Evolutionary conservation across 192 early-diverging fungal species (phyloP), one percentile per base, ranked within the genome.

Genomic region (Backusella circina): DNA sequence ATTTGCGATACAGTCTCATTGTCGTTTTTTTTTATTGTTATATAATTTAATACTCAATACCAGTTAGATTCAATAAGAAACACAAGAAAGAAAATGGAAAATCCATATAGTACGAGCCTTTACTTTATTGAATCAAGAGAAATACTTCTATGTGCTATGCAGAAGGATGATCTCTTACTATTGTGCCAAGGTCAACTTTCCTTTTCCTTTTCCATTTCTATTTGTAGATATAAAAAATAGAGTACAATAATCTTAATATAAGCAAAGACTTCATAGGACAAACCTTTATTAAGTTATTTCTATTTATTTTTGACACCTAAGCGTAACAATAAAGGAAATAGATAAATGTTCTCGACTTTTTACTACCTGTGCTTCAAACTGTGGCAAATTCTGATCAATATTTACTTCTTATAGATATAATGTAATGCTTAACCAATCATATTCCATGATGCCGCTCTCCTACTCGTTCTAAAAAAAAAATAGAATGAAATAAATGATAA

Each of bases 381-480:
- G 10, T 54, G 21, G 51, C 51, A 54, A 23, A 23, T n/a, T 54
- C 21, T 54, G 51, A 26, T 54, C n/a, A 26, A 23, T 21, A 8
- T 54, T 54, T 54, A 54, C 51, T 54, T 26, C 5, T 54, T 54
- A 10, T 54, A 10, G 51, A n/a, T 54, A 23, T 54, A 54, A 23
- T 6, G n/a, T 54, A n/a, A 18, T 23, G 18, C 10, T 54, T n/a
- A n/a, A 61, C 54, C 54, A 61, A 61, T 61, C 54, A 61, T 26
- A 61, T 61, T 12, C 16, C 26, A 26, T 23, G 23, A 28, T 1
- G 12, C 12, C 10, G 54, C 3, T 61, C 26, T 28, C 54, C 23
- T 23, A 61, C 54, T 61, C 54, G 54, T 12, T 61, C 54, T 61
- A 61, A 61, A 61, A 61, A 51, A 61, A 61, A 61, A 57, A 57